Conservation (phyloP, 2,329 filamentous ascomycete species). For the Penicillium sp. region DNA sequence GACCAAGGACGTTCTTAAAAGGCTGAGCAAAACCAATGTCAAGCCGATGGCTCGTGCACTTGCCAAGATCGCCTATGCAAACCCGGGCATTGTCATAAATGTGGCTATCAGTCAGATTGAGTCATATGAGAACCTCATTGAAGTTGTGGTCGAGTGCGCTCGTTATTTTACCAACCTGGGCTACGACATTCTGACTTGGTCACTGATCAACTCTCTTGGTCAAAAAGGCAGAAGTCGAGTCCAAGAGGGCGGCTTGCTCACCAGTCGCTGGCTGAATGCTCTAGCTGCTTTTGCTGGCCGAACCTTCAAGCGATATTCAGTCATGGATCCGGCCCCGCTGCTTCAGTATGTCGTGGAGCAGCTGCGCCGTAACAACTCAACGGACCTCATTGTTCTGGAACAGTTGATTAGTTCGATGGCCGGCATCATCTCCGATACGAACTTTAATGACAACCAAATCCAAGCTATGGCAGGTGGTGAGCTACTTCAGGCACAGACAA, state of each 20-base stretch:
- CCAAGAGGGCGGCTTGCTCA: slow-evolving; percentile 69
- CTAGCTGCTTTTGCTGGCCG: slow-evolving; percentile 88
- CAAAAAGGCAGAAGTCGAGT: slow-evolving; percentile 59
- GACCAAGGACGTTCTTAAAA: slow-evolving; percentile 82
- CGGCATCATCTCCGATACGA: slow-evolving; percentile 81
- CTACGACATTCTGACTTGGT: slow-evolving; percentile 93
- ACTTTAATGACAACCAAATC: slow-evolving; percentile 86
- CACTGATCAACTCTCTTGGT: slow-evolving; percentile 71
- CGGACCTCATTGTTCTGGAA: slow-evolving; percentile 86
- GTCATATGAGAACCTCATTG: slow-evolving; percentile 90
- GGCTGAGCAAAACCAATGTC: slow-evolving; percentile 84
- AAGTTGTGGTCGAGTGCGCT: slow-evolving; percentile 90
- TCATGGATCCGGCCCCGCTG: slow-evolving; percentile 80
- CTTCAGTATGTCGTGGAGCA: slow-evolving; percentile 88
- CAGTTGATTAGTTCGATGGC: slow-evolving; percentile 92
- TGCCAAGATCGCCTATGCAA: slow-evolving; percentile 88
- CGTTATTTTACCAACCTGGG: slow-evolving; percentile 91
- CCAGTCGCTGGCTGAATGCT: slow-evolving; percentile 88
- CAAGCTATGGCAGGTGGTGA: slow-evolving; percentile 86
- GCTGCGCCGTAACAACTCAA: slow-evolving; percentile 77
- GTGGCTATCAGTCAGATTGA: slow-evolving; percentile 89
- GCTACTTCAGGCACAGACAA: slow-evolving; percentile 73
- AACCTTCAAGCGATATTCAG: slow-evolving; percentile 81
- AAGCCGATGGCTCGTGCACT: slow-evolving; percentile 82
- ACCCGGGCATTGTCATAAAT: slow-evolving; percentile 87